Base-by-base conservation (phyloP, 2,329 filamentous ascomycete genomes). In the Fusarium sp. region DNA sequence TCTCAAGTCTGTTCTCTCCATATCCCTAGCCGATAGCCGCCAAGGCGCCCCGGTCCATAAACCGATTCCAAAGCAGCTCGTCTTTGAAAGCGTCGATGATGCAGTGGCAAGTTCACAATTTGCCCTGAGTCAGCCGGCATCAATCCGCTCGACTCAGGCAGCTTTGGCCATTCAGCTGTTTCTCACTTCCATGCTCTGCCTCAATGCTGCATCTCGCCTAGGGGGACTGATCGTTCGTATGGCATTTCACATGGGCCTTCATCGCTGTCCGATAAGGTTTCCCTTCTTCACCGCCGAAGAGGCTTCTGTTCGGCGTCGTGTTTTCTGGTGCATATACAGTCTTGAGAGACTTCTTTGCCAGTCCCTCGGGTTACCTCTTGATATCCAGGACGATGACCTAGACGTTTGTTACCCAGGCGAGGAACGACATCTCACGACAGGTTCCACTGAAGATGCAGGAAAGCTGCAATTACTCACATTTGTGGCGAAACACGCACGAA, bases 311-410 rank as follows among this genome's bases (percentile, higher is more conserved):
- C 84, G 89, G 2, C 85, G 87, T 15, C 84, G 88, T 0, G 79
- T 90, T 0, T 90, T 90, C 69, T 90, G 88, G 88, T 87, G 87
- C 1, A 84, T 90, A 0, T 91, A 90, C 58, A 86, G 83, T 17
- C 79, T 90, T 0, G 89, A 90, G 50, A 82, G 89, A 54, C 86
- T 89, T 65, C 81, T 90, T 0, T 89, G 86, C 10, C 89, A 90
- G 56, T 87, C 88, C 0, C 83, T 90, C 2, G 89, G 89, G 0
- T 81, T 90, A 0, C 89, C 89, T 0, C 80, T 90, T 1, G 85
- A 86, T 22, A 86, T 91, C 12, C 85, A 85, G 60, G 89, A 90
- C 69, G 86, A 90, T 50, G 89, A 90, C 65, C 79, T 90, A 7
- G 89, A 90, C 72, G 89, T 90, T 1, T 90, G 89, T 70, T 88